These are phyloP conservation scores for Aspergillus jensenii DNA, from an alignment of 2,329 filamentous ascomycete genomes.

Conservation along the genomic window DNA sequence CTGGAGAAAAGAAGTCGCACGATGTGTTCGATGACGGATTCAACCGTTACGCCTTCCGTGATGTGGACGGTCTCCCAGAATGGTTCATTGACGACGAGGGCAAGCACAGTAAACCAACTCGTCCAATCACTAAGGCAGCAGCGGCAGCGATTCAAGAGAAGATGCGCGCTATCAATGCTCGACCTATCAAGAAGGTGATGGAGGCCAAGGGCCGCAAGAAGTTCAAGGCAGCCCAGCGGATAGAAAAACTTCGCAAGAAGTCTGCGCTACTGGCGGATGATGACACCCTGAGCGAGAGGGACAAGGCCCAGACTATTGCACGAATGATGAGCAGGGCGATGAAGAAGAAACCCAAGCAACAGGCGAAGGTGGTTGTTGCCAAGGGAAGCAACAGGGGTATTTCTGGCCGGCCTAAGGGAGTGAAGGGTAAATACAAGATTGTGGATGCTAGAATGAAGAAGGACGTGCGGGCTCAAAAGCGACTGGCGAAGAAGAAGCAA, in stretches of 20 bases:
- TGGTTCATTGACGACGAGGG: constrained; percentile 97
- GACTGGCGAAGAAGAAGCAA: constrained; percentile 71
- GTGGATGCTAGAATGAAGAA: constrained; percentile 96
- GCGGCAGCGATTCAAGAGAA: constrained; percentile 94
- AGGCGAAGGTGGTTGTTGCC: constrained; percentile 87
- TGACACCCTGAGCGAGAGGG: constrained; percentile 90
- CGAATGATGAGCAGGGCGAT: constrained; percentile 78
- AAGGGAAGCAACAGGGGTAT: constrained; percentile 80
- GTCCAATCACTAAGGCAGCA: constrained; percentile 88
- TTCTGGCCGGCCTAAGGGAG: constrained; percentile 80
- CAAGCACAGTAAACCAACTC: constrained; percentile 77
- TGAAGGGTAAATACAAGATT: constrained; percentile 97
- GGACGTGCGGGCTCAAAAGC: constrained; percentile 85
- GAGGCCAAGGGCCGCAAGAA: constrained; percentile 97
- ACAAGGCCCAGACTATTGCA: constrained; percentile 83
- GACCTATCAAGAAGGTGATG: constrained; percentile 98
- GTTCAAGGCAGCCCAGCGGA: constrained; percentile 82
- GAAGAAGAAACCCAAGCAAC: constrained; percentile 81
- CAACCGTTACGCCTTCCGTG: constrained; percentile 89
- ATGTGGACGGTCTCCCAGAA: constrained; percentile 86
- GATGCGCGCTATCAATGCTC: constrained; percentile 83
- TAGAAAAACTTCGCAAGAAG: constrained; percentile 98
- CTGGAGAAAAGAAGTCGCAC: constrained; percentile 73
- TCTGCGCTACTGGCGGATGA: constrained; percentile 85
- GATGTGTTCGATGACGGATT: constrained; percentile 89